Evolutionary conservation across 2,329 filamentous ascomycete species (phyloP).

Genomic region (Leptographium galeiforme): DNA sequence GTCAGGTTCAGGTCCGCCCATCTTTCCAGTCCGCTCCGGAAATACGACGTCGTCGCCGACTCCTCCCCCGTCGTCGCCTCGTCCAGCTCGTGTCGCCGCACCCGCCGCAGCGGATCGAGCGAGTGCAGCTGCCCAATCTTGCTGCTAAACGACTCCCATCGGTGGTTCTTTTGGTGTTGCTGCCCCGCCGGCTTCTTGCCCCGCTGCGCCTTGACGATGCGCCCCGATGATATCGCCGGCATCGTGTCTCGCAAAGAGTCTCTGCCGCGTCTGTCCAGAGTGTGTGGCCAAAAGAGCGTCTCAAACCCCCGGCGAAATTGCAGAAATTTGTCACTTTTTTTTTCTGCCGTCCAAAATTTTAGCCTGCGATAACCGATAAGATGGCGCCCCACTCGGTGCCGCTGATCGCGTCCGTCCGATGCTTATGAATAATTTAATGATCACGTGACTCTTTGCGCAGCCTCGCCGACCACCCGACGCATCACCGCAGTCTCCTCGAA

Average conservation of each 20-base stretch:
- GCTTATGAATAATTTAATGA: neutral
- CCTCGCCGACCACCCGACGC: too few relatives aligned
- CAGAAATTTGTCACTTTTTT: constrained; percentile 3
- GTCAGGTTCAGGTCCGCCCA: constrained; percentile 90
- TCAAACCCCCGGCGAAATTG: neutral
- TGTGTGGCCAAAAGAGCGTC: too few relatives aligned
- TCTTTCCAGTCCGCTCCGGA: constrained; percentile 67
- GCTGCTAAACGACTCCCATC: constrained; percentile 81
- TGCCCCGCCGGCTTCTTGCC: constrained; percentile 39
- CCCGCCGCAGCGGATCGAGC: constrained; percentile 81
- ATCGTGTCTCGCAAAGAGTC: constrained; percentile 26
- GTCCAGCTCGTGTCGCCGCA: constrained; percentile 73
- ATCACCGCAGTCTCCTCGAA: too few relatives aligned
- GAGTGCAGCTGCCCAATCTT: constrained; percentile 82
- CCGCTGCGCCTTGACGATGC: constrained; percentile 56
- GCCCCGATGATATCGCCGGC: constrained; percentile 49
- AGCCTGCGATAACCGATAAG: constrained; percentile 4
- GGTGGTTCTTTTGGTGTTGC: constrained; percentile 63
- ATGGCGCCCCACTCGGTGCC: too few relatives aligned
- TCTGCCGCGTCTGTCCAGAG: too few relatives aligned
- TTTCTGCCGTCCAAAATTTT: constrained; percentile 11
- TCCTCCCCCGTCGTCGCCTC: constrained; percentile 47
- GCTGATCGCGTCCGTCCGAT: too few relatives aligned
- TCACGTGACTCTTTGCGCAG: too few relatives aligned
- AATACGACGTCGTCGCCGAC: constrained; percentile 70